Evolutionary conservation across 106 monocot species (phyloP), one percentile per base, ranked within the genome.

Genomic region (Apostasia shenzhenica): DNA sequence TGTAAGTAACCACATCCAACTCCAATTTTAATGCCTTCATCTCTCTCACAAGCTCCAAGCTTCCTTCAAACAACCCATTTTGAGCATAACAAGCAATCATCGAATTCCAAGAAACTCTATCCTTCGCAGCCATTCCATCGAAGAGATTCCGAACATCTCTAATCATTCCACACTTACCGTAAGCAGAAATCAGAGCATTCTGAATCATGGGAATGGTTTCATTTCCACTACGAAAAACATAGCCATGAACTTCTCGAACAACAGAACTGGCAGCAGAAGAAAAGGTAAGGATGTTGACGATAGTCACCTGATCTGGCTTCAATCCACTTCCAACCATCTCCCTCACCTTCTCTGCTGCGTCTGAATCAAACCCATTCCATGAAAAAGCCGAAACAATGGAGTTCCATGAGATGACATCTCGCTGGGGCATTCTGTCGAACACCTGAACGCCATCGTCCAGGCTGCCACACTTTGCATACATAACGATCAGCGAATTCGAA

Each of bases 331-430:
- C n/a, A 41, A 80, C 61, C 82, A 89, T 82, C 48, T 75, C 74
- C 11, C 61, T 10, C 7, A 73, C 50, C 42, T 59, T 80, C 40
- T 63, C 49, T n/a, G 48, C 44, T 46, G 80, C 75, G 4, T 81
- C 75, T 0, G 45, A 40, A 43, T 70, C 67, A 47, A 75, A 56
- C 10, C 80, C 85, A 56, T 76, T 59, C 6, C 45, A 39, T 1
- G 57, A 72, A 68, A 49, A 85, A 57, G 79, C 85, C 1, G 67
- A 68, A 5, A 89, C n/a, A 11, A 85, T 56, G 3, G 89, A 80
- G 67, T 85, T 89, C 89, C 85, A 89, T 2, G 89, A 81, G 46
- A 89, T 85, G 42, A 70, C 40, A 14, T 89, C 89, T 62, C 72
- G 41, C 1, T 61, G 69, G 45, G 82, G 55, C 80, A 89, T 89